phyloP scores from a whole-genome alignment of 345 rosid genomes.

The Ceriops decandra region DNA sequence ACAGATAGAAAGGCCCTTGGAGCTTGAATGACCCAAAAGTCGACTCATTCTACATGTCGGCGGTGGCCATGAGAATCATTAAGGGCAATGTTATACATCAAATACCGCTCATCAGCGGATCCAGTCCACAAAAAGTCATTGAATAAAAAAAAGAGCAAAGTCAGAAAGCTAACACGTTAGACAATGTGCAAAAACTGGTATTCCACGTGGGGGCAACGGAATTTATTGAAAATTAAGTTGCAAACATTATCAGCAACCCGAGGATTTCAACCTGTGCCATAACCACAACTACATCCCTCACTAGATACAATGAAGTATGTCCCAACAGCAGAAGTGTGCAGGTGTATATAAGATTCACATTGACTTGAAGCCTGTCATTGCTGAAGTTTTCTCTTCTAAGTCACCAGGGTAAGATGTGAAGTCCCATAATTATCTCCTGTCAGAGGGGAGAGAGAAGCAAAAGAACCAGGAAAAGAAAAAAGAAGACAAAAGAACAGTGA shows the following conservation, averaged over 20 bases:
- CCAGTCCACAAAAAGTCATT: too few species aligned
- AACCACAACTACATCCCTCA: neutral
- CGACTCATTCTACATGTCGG: too few species aligned
- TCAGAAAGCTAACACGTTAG: too few species aligned
- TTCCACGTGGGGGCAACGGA: neutral
- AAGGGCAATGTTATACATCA: too few species aligned
- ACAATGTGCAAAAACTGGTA: too few species aligned
- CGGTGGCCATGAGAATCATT: too few species aligned
- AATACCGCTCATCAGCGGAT: too few species aligned
- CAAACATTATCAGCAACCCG: neutral
- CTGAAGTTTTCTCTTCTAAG: neutral
- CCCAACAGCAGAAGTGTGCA: neutral
- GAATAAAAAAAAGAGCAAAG: too few species aligned
- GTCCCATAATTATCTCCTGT: conserved; percentile 6
- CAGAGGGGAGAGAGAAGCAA: neutral
- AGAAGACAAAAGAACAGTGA: too few species aligned
- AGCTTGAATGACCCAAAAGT: too few species aligned
- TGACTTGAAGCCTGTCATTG: neutral
- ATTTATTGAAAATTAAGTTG: conserved; percentile 10
- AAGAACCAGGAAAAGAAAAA: too few species aligned
- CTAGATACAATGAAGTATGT: neutral
- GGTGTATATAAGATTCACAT: conserved; percentile 11
- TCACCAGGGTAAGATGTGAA: conserved; percentile 7
- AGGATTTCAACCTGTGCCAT: neutral
- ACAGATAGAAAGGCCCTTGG: neutral